Base-by-base conservation (phyloP, 2,329 filamentous ascomycete species). In the Calonectria crousiana region DNA sequence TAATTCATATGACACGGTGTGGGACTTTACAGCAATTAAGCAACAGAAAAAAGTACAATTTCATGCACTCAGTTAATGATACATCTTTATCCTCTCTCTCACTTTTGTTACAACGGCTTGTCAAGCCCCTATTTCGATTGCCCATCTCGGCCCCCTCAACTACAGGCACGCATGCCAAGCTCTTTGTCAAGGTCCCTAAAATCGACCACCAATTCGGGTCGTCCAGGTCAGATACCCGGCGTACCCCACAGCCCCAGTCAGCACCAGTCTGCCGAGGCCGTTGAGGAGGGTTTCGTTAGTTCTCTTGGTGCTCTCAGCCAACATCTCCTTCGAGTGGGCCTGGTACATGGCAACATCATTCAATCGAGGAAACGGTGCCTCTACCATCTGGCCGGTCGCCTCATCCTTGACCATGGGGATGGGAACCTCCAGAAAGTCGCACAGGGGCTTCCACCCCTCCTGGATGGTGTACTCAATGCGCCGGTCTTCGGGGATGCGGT, bases 401-500 rank as follows among this genome's bases (percentile, higher is more conserved):
- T 78, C 78, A 18, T 85, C 83, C 71, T 71, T 67, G 41, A 82
- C 80, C 76, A 70, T 78, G 2, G 87, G 87, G 49, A 86, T 78
- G 0, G 83, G 80, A 49, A 86, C 84, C 8, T 77, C 83, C 1
- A 88, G 80, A 51, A 85, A 84, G 23, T 81, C 71, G 65, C 86
- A 88, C 11, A 88, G 80, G 9, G 86, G 85, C 23, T 62, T 79
- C 85, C 85, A 88, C 4, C 86, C 86, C 11, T 85, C 82, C 30
- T 80, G 79, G 13, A 87, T 80, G 20, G 75, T 78, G 72, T 81
- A 87, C 71, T 87, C 84, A 26, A 88, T 77, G 26, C 86, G 76
- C 0, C 83, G 78, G 18, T 84, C 81, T 3, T 74, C 77, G 6
- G 83, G 79, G n/a, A 86, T 84, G 30, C 79, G 76, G 13, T 81